A percentile compares a stretch with the other conserved stretches of the same genome.
phyloP scores from a whole-genome alignment of 2,329 filamentous ascomycete genomes.

The Stylonectria norvegica region DNA sequence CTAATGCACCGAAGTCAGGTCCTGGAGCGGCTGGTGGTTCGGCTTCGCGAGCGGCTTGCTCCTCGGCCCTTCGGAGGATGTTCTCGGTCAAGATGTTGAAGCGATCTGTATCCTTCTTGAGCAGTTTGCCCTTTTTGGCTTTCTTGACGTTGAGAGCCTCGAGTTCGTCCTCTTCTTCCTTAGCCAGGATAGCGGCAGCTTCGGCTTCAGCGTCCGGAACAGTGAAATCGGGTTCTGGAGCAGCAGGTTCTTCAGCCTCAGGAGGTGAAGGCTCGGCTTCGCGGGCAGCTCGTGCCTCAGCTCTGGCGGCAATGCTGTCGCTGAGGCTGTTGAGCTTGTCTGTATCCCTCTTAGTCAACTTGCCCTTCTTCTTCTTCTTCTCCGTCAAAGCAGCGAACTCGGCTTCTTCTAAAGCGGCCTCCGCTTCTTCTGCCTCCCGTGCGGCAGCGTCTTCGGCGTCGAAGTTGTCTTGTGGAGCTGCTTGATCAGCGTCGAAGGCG shows the following conservation, averaged over 20 bases:
- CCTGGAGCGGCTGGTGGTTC: slow-evolving; percentile 27
- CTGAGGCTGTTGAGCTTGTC: slow-evolving; percentile 20
- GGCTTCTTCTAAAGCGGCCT: slow-evolving; percentile 23
- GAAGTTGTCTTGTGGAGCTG: too few relatives aligned
- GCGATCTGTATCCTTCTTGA: slow-evolving; percentile 28
- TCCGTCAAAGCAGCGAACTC: slow-evolving; percentile 39
- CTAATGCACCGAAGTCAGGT: slow-evolving; percentile 1
- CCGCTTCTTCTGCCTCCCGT: slow-evolving; percentile 16
- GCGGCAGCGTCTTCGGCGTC: slow-evolving; percentile 19
- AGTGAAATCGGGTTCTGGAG: too few relatives aligned
- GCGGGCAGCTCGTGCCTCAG: slow-evolving; percentile 7
- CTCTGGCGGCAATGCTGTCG: slow-evolving; percentile 22
- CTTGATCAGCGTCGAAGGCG: slow-evolving; percentile 13
- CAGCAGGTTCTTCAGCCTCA: slow-evolving; percentile 1
- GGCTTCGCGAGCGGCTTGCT: slow-evolving; percentile 9
- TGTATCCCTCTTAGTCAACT: slow-evolving; percentile 19
- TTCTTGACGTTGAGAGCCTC: slow-evolving; percentile 22
- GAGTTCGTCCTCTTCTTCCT: slow-evolving; percentile 24
- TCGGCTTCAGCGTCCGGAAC: too few relatives aligned
- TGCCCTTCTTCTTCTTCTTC: slow-evolving; percentile 35
- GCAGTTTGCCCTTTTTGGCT: slow-evolving; percentile 6
- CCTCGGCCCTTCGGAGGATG: slow-evolving; percentile 14
- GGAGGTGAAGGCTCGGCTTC: slow-evolving; percentile 10
- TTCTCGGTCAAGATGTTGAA: slow-evolving; percentile 16
- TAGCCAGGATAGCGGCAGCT: slow-evolving; percentile 14